Evolutionary conservation across 106 monocot species (phyloP).

Genomic region (Dendrobium officinale): DNA sequence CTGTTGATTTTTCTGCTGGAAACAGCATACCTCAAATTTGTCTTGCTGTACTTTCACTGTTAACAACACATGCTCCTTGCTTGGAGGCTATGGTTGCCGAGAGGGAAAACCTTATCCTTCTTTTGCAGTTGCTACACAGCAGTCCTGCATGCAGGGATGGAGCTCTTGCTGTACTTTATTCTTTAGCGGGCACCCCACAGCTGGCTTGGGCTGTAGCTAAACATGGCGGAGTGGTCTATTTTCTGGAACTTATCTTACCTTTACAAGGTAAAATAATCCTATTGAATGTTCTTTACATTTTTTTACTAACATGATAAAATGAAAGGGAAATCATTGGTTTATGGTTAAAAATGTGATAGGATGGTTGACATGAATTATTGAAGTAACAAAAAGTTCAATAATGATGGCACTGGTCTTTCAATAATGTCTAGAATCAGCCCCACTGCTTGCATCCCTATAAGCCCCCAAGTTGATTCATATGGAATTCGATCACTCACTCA

Average conservation of each 20-base stretch:
- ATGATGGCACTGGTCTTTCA: not conserved
- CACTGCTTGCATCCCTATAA: not conserved
- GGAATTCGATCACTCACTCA: not conserved
- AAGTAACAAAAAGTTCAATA: not conserved
- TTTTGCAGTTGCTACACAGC: constrained; percentile 80
- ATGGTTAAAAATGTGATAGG: not conserved
- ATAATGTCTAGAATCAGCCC: not conserved
- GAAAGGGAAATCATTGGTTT: not conserved
- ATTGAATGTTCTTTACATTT: constrained; percentile 4
- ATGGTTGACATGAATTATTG: not conserved
- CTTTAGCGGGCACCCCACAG: constrained; percentile 83
- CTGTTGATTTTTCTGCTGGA: constrained; percentile 38
- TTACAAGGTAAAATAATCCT: constrained; percentile 50
- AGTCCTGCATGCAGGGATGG: constrained; percentile 83
- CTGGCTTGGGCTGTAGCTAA: constrained; percentile 99
- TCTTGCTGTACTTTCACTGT: constrained; percentile 62
- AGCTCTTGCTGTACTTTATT: constrained; percentile 87
- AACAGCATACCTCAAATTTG: constrained; percentile 73
- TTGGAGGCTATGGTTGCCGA: constrained; percentile 98
- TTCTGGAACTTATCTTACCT: constrained; percentile 95
- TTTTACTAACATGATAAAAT: not conserved
- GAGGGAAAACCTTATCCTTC: constrained; percentile 66
- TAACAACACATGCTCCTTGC: constrained; percentile 91
- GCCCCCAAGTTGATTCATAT: not conserved
- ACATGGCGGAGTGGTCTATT: constrained; percentile 96